Evolutionary conservation across 2,329 filamentous ascomycete genomes (phyloP).

Genomic region (Aspergillus ustus): DNA sequence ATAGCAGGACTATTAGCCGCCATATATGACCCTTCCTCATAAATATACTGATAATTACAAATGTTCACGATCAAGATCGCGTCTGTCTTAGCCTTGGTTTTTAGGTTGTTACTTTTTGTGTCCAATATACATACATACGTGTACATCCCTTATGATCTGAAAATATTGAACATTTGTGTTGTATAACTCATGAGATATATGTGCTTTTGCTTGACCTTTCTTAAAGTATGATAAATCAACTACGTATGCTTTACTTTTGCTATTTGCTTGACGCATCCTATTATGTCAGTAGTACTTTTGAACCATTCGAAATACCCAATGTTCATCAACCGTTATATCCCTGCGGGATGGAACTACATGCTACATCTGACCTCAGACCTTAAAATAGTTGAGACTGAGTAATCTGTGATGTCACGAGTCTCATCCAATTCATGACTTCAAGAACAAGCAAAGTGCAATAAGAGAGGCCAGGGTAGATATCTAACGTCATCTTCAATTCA

Average conservation of each 20-base stretch:
- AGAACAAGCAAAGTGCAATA: background rate
- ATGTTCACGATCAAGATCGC: background rate
- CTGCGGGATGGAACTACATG: background rate
- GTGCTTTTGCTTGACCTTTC: background rate
- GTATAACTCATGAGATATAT: background rate
- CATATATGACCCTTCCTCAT: background rate
- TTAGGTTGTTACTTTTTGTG: background rate
- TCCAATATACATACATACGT: slow-evolving; percentile 4
- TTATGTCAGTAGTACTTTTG: no score
- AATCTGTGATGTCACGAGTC: slow-evolving; percentile 47
- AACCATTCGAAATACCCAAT: no score
- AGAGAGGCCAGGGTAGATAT: background rate
- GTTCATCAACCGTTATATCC: no score
- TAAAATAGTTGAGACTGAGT: no score
- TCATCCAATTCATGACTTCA: slow-evolving; percentile 40
- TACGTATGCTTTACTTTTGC: no score
- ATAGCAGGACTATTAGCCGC: slow-evolving; percentile 5
- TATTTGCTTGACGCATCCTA: no score
- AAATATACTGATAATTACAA: background rate
- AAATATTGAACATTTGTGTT: background rate
- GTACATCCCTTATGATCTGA: background rate
- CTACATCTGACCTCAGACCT: no score
- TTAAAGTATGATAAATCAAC: no score
- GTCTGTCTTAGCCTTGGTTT: background rate
- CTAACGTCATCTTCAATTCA: slow-evolving; percentile 3